Conservation (phyloP, 2,329 filamentous ascomycete genomes). For the Alternaria solani region DNA sequence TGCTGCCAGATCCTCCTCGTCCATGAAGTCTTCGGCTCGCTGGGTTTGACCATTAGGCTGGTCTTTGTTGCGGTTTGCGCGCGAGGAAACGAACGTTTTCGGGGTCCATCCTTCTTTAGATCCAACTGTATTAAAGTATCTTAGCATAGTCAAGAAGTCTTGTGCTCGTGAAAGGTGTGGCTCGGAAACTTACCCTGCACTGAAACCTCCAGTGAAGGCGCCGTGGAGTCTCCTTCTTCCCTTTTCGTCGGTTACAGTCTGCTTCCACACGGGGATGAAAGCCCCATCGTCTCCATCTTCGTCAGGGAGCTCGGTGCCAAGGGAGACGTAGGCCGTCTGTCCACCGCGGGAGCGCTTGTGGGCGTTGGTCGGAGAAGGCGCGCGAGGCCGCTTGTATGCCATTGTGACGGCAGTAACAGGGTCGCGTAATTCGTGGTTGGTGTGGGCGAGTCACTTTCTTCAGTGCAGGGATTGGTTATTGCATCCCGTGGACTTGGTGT, state of each 20-base stretch:
- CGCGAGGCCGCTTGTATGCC: slow-evolving; percentile 47
- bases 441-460: not conserved
- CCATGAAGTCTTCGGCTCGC: slow-evolving; percentile 93
- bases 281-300: slow-evolving; percentile 86
- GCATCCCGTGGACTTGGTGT: not conserved
- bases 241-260: slow-evolving; percentile 92
- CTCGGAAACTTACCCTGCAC: slow-evolving; percentile 77
- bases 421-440: not conserved
- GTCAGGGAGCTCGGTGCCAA: slow-evolving; percentile 81
- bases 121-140: slow-evolving; percentile 97
- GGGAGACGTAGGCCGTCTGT: slow-evolving; percentile 48
- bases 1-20: slow-evolving; percentile 92
- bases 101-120: slow-evolving; percentile 99
- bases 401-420: slow-evolving; percentile 20
- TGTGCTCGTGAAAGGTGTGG: slow-evolving; percentile 24
- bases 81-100: slow-evolving; percentile 89
- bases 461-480: not conserved
- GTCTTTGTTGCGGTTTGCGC: slow-evolving; percentile 77
- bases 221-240: slow-evolving; percentile 92
- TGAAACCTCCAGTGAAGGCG: slow-evolving; percentile 95
- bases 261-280: slow-evolving; percentile 96
- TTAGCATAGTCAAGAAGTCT: slow-evolving; percentile 56
- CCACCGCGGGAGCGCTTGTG: slow-evolving; percentile 78
- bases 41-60: slow-evolving; percentile 63
- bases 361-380: slow-evolving; percentile 47